Evolutionary conservation across 257 asterid species (phyloP), one percentile per base, ranked within the genome.

Genomic region (Nyctanthes arbortristis): DNA sequence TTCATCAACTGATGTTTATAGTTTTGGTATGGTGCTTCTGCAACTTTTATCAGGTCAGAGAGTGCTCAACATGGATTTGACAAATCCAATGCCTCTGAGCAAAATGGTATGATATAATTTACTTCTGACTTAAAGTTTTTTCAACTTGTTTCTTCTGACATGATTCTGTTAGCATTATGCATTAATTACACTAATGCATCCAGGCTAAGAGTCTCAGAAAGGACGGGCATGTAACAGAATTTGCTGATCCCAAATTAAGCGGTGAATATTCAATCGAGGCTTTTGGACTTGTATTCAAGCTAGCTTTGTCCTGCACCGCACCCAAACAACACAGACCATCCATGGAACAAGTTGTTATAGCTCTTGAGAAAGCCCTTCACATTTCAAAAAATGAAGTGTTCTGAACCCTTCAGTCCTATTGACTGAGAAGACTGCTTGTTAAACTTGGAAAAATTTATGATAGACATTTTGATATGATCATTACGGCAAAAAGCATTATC

Each of bases 41-140:
- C 96, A 91, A 67, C 77, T 89, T 63, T 25, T 91, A 57, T 91
- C 97, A 11, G 97, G 96, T 2, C 96, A 85, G 65, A 84, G 94
- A 54, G 89, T 87, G 27, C 68, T 91, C 27, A 89, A 89, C 37
- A 76, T 91, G 65, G 89, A 91, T 37, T 52, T 78, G 74, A 75
- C 77, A 12, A 82, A 66, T 36, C 96, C 97, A 31, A 77, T 85
- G 83, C 87, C 87, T 59, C 70, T 91, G 73, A 76, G 82, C 69
- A 91, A 80, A 81, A 77, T 80, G 95, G 97, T 91, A 73, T 4
- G 74, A 63, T 34, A 73, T 11, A 12, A 29, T 68, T 36, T 30
- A 54, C 55, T n/a, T 6, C 18, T 27, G n/a, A 4, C 22, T 20
- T 22, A 10, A 20, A 58, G 29, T 39, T 22, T 14, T n/a, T 11